Percentiles rank a stretch among this genome's conserved stretches.
These are phyloP conservation scores for Crucihimalaya himalaica DNA, from an alignment of 345 rosid species.

Conservation along the genomic window DNA sequence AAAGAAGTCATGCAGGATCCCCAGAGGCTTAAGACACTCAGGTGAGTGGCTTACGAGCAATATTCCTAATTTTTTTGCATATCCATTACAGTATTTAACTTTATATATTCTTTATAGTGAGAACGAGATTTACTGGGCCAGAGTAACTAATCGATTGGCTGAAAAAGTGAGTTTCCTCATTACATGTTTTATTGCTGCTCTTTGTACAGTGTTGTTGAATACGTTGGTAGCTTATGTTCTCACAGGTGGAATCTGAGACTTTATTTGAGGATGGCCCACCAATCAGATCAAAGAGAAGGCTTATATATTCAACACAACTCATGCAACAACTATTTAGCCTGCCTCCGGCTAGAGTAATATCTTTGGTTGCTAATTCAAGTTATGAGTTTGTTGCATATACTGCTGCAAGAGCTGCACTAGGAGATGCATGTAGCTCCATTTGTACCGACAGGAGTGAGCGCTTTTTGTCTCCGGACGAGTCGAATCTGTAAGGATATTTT, in stretches of 20 bases:
- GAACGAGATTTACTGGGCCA: constrained; percentile 76
- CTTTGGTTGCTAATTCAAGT: constrained; percentile 51
- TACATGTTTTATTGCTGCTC: constrained; percentile 4
- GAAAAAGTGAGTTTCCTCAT: constrained; percentile 64
- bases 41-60: constrained; percentile 49
- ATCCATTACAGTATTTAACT: not conserved
- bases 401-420: constrained; percentile 60
- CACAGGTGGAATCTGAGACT: constrained; percentile 70
- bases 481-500: constrained; percentile 56
- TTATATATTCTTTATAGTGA: constrained; percentile 47
- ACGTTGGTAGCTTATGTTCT: constrained; percentile 25
- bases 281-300: constrained; percentile 71
- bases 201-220: constrained; percentile 22
- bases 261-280: constrained; percentile 52
- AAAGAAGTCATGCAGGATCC: constrained; percentile 53
- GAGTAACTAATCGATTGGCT: constrained; percentile 54
- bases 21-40: constrained; percentile 55
- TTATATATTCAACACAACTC: constrained; percentile 72
- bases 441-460: constrained; percentile 41
- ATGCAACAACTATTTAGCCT: constrained; percentile 69
- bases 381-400: constrained; percentile 56
- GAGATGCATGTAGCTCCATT: constrained; percentile 66
- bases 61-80: not conserved
- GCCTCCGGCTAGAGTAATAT: constrained; percentile 52
- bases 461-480: constrained; percentile 34